A percentile compares a stretch with the other conserved stretches of the same genome.
Evolutionary conservation across 768 basidiomycete species (phyloP).

Genomic region (Suillus subaureus): DNA sequence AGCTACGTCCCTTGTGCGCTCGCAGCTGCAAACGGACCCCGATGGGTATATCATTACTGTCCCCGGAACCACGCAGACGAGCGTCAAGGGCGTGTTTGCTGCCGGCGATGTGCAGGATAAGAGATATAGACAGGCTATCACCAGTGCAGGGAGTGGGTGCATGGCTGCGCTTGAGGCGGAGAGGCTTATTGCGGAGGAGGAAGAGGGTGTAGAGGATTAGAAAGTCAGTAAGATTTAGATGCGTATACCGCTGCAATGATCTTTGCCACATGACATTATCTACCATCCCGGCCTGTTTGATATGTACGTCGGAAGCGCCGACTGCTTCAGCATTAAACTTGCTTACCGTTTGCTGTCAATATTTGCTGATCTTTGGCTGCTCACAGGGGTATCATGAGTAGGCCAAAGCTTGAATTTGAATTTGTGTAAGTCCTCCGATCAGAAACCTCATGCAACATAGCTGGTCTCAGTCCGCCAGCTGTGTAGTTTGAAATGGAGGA

Average conservation of each 20-base stretch:
- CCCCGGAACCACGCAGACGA: conserved; percentile 94
- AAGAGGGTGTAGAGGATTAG: conserved; percentile 49
- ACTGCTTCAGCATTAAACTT: neutral
- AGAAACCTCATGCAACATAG: neutral
- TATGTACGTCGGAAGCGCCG: neutral
- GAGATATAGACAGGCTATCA: conserved; percentile 92
- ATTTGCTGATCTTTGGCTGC: neutral
- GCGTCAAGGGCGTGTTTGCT: conserved; percentile 93
- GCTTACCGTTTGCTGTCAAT: neutral
- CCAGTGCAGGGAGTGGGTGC: conserved; percentile 91
- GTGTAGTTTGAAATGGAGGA: neutral
- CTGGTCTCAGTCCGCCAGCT: neutral
- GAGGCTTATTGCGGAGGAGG: conserved; percentile 88
- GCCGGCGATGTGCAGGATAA: conserved; percentile 99
- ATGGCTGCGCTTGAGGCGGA: conserved; percentile 98
- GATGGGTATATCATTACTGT: conserved; percentile 97
- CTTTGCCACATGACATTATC: neutral
- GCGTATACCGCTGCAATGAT: neutral
- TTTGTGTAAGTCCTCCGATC: neutral
- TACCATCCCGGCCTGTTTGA: neutral
- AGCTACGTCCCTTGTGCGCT: conserved; percentile 83
- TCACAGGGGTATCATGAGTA: neutral
- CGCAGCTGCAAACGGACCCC: conserved; percentile 84
- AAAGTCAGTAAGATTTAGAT: neutral
- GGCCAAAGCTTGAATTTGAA: neutral